Conservation (phyloP, 371 early-diverging fungal species). For the Mucor saturninus region DNA sequence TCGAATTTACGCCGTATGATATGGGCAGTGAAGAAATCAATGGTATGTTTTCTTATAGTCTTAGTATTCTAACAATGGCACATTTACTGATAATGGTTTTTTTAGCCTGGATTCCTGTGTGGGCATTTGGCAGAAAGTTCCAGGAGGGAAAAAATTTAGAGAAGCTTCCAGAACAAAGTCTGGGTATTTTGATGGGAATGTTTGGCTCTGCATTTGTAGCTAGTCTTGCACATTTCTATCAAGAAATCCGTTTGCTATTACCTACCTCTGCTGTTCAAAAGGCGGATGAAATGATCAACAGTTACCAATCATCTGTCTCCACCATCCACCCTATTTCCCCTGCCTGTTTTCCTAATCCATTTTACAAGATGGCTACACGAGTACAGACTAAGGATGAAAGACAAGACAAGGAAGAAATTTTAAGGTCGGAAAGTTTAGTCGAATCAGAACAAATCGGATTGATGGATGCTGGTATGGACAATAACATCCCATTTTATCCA, state of each 20-base stretch:
- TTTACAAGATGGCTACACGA: constrained; percentile 35
- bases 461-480: constrained; percentile 81
- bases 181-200: constrained; percentile 63
- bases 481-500: constrained; percentile 79
- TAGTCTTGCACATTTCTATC: constrained; percentile 65
- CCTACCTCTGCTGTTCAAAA: constrained; percentile 36
- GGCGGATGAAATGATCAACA: constrained; percentile 44
- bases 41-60: constrained; percentile 39
- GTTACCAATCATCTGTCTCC: constrained; percentile 51
- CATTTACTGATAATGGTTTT: neutral
- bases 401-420: constrained; percentile 12
- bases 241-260: constrained; percentile 57
- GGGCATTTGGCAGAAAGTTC: constrained; percentile 77
- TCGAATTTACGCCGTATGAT: constrained; percentile 80
- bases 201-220: constrained; percentile 75
- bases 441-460: constrained; percentile 51
- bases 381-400: constrained; percentile 10
- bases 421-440: constrained; percentile 27
- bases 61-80: neutral
- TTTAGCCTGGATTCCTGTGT: constrained; percentile 73
- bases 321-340: constrained; percentile 60
- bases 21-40: constrained; percentile 75
- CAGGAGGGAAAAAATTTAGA: constrained; percentile 60
- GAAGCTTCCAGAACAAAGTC: constrained; percentile 63
- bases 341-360: constrained; percentile 62